phyloP scores from a whole-genome alignment of 208 protist species.

The Wallacemonas sp. region DNA sequence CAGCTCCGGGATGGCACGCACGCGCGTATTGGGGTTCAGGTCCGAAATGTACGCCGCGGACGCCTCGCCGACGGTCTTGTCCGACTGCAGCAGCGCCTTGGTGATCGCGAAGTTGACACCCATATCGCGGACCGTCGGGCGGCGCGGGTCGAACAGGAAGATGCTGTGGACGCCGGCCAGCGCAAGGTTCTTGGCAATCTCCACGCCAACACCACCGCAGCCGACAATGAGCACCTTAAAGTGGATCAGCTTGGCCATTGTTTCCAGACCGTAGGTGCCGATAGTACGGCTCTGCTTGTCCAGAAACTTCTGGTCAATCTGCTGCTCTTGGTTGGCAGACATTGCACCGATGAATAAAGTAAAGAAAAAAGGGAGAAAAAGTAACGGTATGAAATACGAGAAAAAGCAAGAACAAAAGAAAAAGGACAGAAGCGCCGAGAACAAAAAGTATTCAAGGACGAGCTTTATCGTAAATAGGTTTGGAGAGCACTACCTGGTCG shows the following conservation, averaged over 20 bases:
- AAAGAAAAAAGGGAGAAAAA: slow-evolving; percentile 6
- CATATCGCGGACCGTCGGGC: slow-evolving; percentile 62
- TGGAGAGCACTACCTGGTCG: too few species aligned
- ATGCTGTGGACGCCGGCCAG: slow-evolving; percentile 88
- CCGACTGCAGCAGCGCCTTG: slow-evolving; percentile 45
- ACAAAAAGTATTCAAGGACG: too few species aligned
- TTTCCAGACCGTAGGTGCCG: slow-evolving; percentile 92
- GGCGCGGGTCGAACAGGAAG: slow-evolving; percentile 74
- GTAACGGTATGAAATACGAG: not conserved
- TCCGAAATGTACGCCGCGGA: slow-evolving; percentile 74
- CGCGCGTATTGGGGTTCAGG: slow-evolving; percentile 89
- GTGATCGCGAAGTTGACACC: slow-evolving; percentile 91
- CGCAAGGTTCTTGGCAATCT: slow-evolving; percentile 93
- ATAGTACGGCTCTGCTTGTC: slow-evolving; percentile 93
- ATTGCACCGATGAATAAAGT: not conserved
- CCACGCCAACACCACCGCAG: slow-evolving; percentile 88
- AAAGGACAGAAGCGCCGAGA: too few species aligned
- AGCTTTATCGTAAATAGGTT: too few species aligned
- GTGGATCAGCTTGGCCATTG: slow-evolving; percentile 89
- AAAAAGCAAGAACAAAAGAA: slow-evolving; percentile 12
- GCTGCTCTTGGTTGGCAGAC: slow-evolving; percentile 24
- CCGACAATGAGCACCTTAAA: slow-evolving; percentile 93
- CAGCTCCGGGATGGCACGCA: slow-evolving; percentile 58
- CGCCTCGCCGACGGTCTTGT: slow-evolving; percentile 60
- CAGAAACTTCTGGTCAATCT: slow-evolving; percentile 83